These are phyloP conservation scores for Trichomonascus vanleenenianus DNA, from an alignment of 805 yeast genomes.

Conservation along the genomic window DNA sequence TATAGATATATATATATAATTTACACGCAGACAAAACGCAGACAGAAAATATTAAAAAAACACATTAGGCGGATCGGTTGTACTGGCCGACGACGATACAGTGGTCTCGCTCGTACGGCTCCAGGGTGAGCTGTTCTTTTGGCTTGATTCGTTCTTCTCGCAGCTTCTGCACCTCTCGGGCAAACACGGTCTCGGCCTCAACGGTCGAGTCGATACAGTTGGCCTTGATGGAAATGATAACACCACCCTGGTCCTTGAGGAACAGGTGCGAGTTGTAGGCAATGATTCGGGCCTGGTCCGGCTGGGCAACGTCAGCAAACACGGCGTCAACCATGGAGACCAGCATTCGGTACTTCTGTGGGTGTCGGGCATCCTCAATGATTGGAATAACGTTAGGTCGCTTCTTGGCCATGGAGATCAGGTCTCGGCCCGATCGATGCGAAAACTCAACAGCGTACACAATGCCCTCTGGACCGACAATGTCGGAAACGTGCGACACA, in stretches of 20 bases:
- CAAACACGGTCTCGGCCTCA: conserved; percentile 98
- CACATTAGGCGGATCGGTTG: conserved; percentile 68
- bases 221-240: conserved; percentile 97
- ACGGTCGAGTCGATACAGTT: conserved; percentile 99
- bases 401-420: conserved; percentile 99
- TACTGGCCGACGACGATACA: conserved; percentile 97
- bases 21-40: not conserved
- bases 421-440: conserved; percentile 99
- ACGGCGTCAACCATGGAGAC: conserved; percentile 98
- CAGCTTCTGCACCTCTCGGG: conserved; percentile 97
- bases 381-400: conserved; percentile 98
- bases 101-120: conserved; percentile 99
- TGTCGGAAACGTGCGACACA: conserved; percentile 95
- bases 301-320: conserved; percentile 99
- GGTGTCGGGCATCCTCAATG: conserved; percentile 99
- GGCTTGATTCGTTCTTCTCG: conserved; percentile 99
- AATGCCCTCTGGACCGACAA: conserved; percentile 98
- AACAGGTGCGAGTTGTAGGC: conserved; percentile 97
- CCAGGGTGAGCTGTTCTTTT: conserved; percentile 94
- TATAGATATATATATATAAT: conserved; percentile 1
- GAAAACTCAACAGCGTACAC: conserved; percentile 99
- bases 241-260: conserved; percentile 98
- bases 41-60: conserved; percentile 2
- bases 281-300: conserved; percentile 99
- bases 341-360: conserved; percentile 98